Percentiles rank a stretch among this genome's conserved stretches.
Evolutionary conservation across 2,329 filamentous ascomycete species (phyloP).

Genomic region (Lecanicillium sp.): DNA sequence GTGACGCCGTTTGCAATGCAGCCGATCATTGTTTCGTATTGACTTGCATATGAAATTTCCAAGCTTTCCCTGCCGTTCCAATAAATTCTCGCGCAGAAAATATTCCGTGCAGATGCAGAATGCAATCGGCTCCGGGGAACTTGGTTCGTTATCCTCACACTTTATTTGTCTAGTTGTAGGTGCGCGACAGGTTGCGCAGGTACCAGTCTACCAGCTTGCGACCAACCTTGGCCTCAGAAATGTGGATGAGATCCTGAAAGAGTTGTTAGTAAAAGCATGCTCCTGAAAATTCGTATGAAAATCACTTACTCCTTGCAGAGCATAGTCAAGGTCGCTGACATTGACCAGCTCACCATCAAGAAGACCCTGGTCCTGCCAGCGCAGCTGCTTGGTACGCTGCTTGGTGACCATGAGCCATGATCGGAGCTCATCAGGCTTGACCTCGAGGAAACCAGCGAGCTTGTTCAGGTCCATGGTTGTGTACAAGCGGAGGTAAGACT

Average conservation of each 20-base stretch:
- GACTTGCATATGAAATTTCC: neutral
- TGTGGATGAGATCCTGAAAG: conserved; percentile 83
- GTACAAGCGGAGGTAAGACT: conserved; percentile 98
- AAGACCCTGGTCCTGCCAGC: conserved; percentile 82
- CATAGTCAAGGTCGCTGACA: conserved; percentile 93
- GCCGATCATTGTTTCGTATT: conserved; percentile 10
- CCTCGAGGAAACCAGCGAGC: conserved; percentile 92
- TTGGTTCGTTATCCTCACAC: conserved; percentile 7
- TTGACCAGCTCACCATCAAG: conserved; percentile 90
- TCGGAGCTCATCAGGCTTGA: conserved; percentile 91
- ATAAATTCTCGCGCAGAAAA: no score
- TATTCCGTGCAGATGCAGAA: neutral
- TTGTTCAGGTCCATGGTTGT: conserved; percentile 99
- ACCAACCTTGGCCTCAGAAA: conserved; percentile 97
- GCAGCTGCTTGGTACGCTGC: conserved; percentile 92
- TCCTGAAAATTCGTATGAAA: neutral
- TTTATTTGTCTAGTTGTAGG: conserved; percentile 58
- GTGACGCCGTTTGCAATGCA: conserved; percentile 33
- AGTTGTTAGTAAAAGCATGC: conserved; percentile 17
- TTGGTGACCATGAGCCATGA: conserved; percentile 96
- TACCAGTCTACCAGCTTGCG: conserved; percentile 98
- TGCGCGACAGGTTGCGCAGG: conserved; percentile 89
- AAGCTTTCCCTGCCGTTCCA: no score
- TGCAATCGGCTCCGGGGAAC: conserved; percentile 2
- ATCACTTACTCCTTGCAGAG: conserved; percentile 82